Evolutionary conservation across 2,329 filamentous ascomycete species (phyloP).

Genomic region (Magnaporthiopsis poae): DNA sequence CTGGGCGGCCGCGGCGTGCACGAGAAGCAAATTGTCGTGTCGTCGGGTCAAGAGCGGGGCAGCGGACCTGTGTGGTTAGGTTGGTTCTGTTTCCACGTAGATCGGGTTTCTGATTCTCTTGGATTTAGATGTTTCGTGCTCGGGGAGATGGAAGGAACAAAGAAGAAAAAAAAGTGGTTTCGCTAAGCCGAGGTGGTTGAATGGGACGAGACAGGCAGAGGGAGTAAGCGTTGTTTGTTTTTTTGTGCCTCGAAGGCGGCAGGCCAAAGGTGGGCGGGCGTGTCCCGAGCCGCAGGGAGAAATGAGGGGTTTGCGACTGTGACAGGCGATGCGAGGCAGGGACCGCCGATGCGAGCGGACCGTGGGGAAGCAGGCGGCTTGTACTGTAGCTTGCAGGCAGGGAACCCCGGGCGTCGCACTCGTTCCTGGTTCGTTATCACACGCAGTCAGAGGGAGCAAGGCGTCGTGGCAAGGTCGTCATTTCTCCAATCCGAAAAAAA

Average conservation of each 20-base stretch:
- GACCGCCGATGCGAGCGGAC: not conserved
- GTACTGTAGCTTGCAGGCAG: not conserved
- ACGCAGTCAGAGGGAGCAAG: too few species aligned
- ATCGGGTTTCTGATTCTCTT: not conserved
- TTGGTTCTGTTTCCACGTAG: not conserved
- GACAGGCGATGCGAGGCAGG: constrained; percentile 1
- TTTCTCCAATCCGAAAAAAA: too few species aligned
- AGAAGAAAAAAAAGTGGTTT: too few species aligned
- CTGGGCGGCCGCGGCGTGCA: not conserved
- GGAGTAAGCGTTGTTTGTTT: not conserved
- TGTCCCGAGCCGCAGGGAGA: not conserved
- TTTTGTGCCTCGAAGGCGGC: not conserved
- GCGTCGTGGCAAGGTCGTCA: too few species aligned
- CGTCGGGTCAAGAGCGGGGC: not conserved
- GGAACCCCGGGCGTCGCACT: constrained; percentile 11
- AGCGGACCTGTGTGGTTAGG: not conserved
- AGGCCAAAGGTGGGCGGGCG: not conserved
- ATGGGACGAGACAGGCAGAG: not conserved
- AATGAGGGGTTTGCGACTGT: constrained; percentile 10
- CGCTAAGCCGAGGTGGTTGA: not conserved
- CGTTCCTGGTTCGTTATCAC: constrained; percentile 9
- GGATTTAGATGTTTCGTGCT: not conserved
- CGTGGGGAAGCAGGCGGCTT: not conserved
- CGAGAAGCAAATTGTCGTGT: not conserved
- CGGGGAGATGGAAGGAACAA: too few species aligned